Evolutionary conservation across 495 filamentous ascomycete species (phyloP).

Genomic region (Talaromyces proteolyticus): DNA sequence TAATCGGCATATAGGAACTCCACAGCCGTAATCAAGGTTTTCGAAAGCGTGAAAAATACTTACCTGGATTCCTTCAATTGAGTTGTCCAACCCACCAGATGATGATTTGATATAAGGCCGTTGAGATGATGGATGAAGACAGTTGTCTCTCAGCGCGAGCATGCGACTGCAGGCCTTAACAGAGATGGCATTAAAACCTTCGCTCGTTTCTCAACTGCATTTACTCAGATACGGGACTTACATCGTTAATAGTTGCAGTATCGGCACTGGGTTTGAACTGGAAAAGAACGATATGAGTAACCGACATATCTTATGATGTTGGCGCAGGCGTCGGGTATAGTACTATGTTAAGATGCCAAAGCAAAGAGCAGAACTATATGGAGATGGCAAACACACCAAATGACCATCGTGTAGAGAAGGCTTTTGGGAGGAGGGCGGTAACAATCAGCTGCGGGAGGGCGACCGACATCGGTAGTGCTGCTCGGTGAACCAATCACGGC

Average conservation of each 20-base stretch:
- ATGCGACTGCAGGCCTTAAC: slow-evolving; percentile 25
- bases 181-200: not conserved
- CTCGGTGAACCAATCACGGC: not conserved
- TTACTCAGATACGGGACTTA: slow-evolving; percentile 19
- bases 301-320: slow-evolving; percentile 30
- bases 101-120: slow-evolving; percentile 45
- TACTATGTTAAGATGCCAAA: not conserved
- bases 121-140: slow-evolving; percentile 36
- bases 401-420: not conserved
- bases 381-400: not conserved
- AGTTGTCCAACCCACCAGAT: slow-evolving; percentile 59
- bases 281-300: slow-evolving; percentile 58
- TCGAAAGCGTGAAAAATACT: too few species aligned
- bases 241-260: slow-evolving; percentile 39
- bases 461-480: too few species aligned
- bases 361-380: not conserved
- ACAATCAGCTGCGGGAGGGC: not conserved
- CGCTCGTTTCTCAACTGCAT: not conserved
- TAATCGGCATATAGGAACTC: not conserved
- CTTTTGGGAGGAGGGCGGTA: not conserved
- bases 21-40: too few species aligned
- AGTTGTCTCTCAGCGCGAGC: slow-evolving; percentile 30
- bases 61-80: slow-evolving; percentile 59
- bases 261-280: slow-evolving; percentile 46
- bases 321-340: not conserved